Evolutionary conservation across 208 protist species (phyloP), one percentile per base, ranked within the genome.

Genomic region (Leishmania arabica): DNA sequence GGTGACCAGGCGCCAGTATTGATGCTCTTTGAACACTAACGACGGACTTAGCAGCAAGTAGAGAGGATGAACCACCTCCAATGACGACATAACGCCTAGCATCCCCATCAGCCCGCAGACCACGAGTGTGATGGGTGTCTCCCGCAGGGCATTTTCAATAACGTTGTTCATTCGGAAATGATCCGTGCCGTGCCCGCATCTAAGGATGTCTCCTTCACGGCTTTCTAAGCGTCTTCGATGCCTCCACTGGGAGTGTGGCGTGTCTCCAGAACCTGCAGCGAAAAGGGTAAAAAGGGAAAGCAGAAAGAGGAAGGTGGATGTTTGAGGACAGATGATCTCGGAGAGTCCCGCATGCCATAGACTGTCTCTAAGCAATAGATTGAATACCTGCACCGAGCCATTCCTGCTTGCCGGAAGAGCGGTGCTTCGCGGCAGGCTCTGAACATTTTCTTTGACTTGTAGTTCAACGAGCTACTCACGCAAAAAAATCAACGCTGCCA

Each of bases 1-100:
- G 17, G 92, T 93, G 19, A 96, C 27, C 15, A 97, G 62, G 9
- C 95, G 84, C 93, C 95, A 97, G 75, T 97, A 97, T 56, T 97
- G 88, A 60, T 90, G 91, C 70, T 96, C 85, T 69, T 95, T 86
- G 64, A 93, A 86, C 11, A 94, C 88, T 9, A 97, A 84, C 0
- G 91, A 89, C 15, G 89, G 88, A 62, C 89, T 96, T 74, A 92
- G 93, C 37, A 95, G 45, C 68, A 97, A 69, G 53, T 96, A 86
- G 69, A 96, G 65, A 4, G 95, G 92, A 76, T 91, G 85, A 34
- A 97, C 79, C 17, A 95, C 78, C 31, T 90, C 88, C 58, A 94
- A 85, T 0, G 88, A 86, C 1, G 71, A 60, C 60, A 86, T 47
- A 15, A 86, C 83, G 0, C 88, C 81, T n/a, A 95, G 75, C 53